phyloP scores from a whole-genome alignment of 495 filamentous ascomycete genomes.

The Talaromyces proteolyticus region DNA sequence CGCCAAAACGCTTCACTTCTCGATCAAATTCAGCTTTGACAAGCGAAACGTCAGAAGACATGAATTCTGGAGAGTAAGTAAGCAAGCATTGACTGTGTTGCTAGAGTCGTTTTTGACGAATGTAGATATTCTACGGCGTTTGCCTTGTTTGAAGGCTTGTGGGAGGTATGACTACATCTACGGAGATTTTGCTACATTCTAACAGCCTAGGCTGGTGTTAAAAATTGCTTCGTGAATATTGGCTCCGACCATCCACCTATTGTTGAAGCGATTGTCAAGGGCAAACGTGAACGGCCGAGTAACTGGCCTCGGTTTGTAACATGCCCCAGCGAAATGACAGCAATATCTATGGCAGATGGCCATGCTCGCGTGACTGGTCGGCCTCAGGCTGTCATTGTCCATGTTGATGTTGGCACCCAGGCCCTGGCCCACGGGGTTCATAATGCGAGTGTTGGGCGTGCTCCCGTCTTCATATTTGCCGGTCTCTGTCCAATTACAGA shows the following conservation, averaged over 20 bases:
- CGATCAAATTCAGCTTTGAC: neutral
- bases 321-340: constrained; percentile 77
- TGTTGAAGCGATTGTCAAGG: constrained; percentile 75
- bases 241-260: constrained; percentile 71
- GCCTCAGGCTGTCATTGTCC: constrained; percentile 69
- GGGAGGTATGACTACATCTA: neutral
- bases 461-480: constrained; percentile 68
- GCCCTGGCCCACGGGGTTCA: constrained; percentile 68
- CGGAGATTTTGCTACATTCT: neutral
- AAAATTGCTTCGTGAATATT: constrained; percentile 70
- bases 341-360: constrained; percentile 75
- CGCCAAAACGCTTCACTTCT: too few species aligned
- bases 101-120: neutral
- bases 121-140: neutral
- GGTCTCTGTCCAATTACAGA: constrained; percentile 63
- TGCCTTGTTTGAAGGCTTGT: neutral
- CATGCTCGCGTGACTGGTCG: constrained; percentile 65
- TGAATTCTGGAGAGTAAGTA: neutral
- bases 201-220: constrained; percentile 52
- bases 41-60: neutral
- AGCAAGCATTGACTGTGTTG: neutral
- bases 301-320: constrained; percentile 66
- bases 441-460: constrained; percentile 62
- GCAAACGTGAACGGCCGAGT: constrained; percentile 50
- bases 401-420: constrained; percentile 77